Evolutionary conservation across 2,329 filamentous ascomycete genomes (phyloP).

Genomic region (Fusarium euwallaceae): DNA sequence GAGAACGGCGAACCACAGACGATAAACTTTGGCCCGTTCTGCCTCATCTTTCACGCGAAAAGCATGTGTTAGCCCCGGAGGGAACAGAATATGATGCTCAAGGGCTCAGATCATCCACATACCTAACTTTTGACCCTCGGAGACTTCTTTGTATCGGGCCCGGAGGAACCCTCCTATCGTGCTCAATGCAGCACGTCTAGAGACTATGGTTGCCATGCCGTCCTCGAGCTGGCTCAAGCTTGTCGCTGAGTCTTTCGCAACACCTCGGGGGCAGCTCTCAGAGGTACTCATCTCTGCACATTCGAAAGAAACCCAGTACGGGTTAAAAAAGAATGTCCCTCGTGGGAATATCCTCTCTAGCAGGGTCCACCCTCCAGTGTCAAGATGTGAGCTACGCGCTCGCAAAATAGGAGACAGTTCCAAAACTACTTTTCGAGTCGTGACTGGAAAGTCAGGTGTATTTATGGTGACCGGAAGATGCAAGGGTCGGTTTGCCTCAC

Average conservation of each 20-base stretch:
- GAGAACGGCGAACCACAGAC: neutral
- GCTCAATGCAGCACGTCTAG: neutral
- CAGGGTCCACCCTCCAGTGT: neutral
- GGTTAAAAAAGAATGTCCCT: neutral
- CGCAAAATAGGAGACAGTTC: neutral
- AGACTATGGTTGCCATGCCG: neutral
- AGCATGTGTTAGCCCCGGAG: neutral
- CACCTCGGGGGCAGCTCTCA: neutral
- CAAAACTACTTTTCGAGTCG: neutral
- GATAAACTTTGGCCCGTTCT: neutral
- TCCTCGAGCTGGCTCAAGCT: neutral
- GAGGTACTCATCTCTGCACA: neutral
- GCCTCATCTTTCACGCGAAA: neutral
- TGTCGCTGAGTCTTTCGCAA: neutral
- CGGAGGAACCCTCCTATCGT: neutral
- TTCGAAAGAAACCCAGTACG: neutral
- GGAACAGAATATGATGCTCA: neutral
- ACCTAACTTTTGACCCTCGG: neutral
- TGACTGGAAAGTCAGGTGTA: neutral
- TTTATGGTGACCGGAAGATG: neutral
- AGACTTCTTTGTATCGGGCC: neutral
- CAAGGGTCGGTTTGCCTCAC: neutral
- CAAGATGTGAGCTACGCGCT: neutral
- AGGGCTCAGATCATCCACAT: neutral
- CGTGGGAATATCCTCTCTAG: neutral